Base-by-base conservation (phyloP, 192 early-diverging fungal genomes). In the Linderina pennispora region DNA sequence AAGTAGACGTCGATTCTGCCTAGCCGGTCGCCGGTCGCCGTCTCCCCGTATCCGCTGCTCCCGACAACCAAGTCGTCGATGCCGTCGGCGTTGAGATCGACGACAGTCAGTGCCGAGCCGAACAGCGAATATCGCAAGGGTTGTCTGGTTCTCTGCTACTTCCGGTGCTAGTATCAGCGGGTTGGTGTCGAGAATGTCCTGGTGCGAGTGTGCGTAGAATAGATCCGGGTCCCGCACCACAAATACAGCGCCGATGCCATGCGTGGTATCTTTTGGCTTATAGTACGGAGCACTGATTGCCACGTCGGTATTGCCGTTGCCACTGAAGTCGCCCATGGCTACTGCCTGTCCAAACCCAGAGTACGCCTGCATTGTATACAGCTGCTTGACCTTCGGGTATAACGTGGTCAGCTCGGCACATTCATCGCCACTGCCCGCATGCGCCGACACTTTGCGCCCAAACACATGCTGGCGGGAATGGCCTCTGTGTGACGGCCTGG, bases 71-170 rank as follows among this genome's bases (percentile, higher is more conserved):
- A 65, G 59, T 94, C 90, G 53, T 91, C 90, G 16, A 92, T 80
- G 0, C 92, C 90, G 55, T 94, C 92, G 11, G 65, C 50, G 50
- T 94, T 94, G 16, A 88, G 63, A 56, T 94, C 92, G 3, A 91
- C 59, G 15, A 88, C 87, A 0, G 84, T 79, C 33, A 88, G 34
- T 0, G 84, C 75, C 57, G 81, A 79, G 4, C 92, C 92, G 65
- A 92, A 94, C 18, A 85, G 67, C 26, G 62, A 55, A 23, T 53
- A 65, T 18, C 33, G 47, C 32, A 36, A 10, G 3, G 6, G 2
- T n/a, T n/a, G n/a, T n/a, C n/a, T n/a, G n/a, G n/a, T n/a, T n/a
- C n/a, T n/a, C n/a, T n/a, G n/a, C n/a, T n/a, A n/a, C 5, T 52
- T 17, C 23, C 38, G 53, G 59, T 6, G 43, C 31, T 23, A 73